Conservation (phyloP, 2,329 filamentous ascomycete genomes). For the Colletotrichum coccodes region DNA sequence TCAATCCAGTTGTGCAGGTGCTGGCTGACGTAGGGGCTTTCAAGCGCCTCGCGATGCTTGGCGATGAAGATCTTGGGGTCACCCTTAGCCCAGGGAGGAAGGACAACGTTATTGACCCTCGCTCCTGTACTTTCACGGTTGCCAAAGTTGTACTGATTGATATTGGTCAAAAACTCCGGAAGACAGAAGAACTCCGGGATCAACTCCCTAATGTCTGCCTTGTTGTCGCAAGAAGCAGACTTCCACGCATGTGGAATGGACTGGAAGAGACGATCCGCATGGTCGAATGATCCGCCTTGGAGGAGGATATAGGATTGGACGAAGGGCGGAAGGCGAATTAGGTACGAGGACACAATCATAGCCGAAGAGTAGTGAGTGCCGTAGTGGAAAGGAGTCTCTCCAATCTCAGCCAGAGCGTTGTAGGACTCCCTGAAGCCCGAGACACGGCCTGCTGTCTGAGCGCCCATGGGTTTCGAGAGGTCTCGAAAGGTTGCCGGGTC, state of each 20-base stretch:
- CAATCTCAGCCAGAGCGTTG: conserved; percentile 89
- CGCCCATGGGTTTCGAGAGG: conserved; percentile 95
- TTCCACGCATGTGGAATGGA: conserved; percentile 92
- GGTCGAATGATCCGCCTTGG: conserved; percentile 96
- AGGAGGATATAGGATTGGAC: conserved; percentile 94
- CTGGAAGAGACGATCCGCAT: conserved; percentile 94
- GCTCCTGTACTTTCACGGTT: conserved; percentile 82
- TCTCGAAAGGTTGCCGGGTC: conserved; percentile 90
- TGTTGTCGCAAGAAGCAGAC: conserved; percentile 88
- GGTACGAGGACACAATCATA: conserved; percentile 97
- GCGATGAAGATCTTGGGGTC: conserved; percentile 95
- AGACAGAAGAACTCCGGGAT: conserved; percentile 98
- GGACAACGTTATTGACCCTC: conserved; percentile 83
- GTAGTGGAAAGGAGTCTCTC: conserved; percentile 93
- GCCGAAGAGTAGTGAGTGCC: conserved; percentile 98
- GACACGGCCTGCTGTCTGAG: conserved; percentile 81
- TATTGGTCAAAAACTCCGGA: conserved; percentile 93
- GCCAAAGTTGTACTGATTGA: conserved; percentile 95
- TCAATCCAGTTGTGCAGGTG: conserved; percentile 96
- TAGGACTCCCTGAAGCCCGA: conserved; percentile 86
- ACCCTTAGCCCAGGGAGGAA: conserved; percentile 97
- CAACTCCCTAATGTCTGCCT: conserved; percentile 92
- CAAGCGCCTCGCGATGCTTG: conserved; percentile 94
- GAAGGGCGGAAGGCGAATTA: conserved; percentile 95
- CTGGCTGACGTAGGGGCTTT: conserved; percentile 91